Percentiles rank a stretch among this genome's conserved stretches.
phyloP scores from a whole-genome alignment of 805 yeast genomes.

The Saccharomyces kudriavzevii region DNA sequence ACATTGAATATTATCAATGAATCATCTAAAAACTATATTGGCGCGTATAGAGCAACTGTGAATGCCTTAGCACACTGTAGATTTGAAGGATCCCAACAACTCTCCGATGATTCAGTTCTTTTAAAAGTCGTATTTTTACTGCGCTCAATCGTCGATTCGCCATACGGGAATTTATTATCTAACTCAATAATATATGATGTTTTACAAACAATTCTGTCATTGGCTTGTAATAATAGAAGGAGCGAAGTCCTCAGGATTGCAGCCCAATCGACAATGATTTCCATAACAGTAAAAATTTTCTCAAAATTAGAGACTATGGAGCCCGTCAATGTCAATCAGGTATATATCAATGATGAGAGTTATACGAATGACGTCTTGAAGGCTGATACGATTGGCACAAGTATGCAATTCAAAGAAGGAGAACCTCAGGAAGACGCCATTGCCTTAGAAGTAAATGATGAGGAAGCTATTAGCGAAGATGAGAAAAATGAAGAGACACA shows the following conservation, averaged over 20 bases:
- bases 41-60: conserved; percentile 38
- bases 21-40: conserved; percentile 53
- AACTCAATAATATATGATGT: conserved; percentile 80
- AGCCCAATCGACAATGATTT: conserved; percentile 71
- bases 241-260: conserved; percentile 79
- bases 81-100: conserved; percentile 89
- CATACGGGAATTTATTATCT: conserved; percentile 55
- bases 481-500: conserved; percentile 3
- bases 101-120: conserved; percentile 84
- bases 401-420: conserved; percentile 35
- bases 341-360: conserved; percentile 41
- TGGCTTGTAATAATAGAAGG: conserved; percentile 85
- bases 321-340: conserved; percentile 33
- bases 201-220: conserved; percentile 76
- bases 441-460: conserved; percentile 9
- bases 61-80: conserved; percentile 82
- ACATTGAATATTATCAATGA: conserved; percentile 57
- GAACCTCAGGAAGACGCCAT: conserved; percentile 11
- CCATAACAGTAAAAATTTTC: conserved; percentile 62
- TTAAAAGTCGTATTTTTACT: conserved; percentile 72
- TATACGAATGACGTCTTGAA: conserved; percentile 43
- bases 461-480: neutral
- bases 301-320: conserved; percentile 48
- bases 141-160: conserved; percentile 58
- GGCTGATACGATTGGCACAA: conserved; percentile 45